Evolutionary conservation across 495 filamentous ascomycete genomes (phyloP), one percentile per base, ranked within the genome.

Genomic region (Saxophila tyrrhenica): DNA sequence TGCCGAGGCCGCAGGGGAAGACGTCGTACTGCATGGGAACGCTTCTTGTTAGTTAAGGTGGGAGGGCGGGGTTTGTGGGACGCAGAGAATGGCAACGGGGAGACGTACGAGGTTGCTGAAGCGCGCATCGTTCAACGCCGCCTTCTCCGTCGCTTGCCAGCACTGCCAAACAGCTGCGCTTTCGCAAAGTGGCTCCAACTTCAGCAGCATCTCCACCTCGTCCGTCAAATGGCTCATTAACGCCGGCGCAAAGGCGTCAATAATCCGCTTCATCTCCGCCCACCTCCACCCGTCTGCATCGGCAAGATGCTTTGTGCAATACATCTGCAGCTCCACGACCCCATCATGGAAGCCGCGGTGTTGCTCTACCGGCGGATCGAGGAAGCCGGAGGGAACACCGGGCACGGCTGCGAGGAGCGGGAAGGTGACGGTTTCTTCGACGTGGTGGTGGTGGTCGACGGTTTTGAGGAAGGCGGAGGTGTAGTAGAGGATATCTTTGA

Each of bases 11-110:
- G 9, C 52, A 13, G 8, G 52, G 52, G 22, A 55, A 50, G 7
- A 55, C 25, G n/a, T 55, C 29, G 52, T 55, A 48, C 22, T 48
- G 25, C n/a, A 19, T n/a, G n/a, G n/a, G n/a, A n/a, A n/a, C n/a
- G n/a, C n/a, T n/a, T n/a, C n/a, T n/a, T n/a, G n/a, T n/a, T n/a
- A n/a, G n/a, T n/a, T n/a, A n/a, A n/a, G n/a, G n/a, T n/a, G n/a
- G n/a, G n/a, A n/a, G n/a, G n/a, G n/a, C n/a, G n/a, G n/a, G n/a
- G n/a, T n/a, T n/a, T 35, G 29, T 35, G 13, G 29, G 29, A 35
- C 5, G 29, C 29, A 35, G 13, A 13, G 29, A 35, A 5, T 7
- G 13, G 29, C 5, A 35, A 13, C 5, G 5, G 29, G 7, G 7
- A 35, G 13, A 35, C 29, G 13, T 35, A 35, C 29, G 7, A 35